phyloP scores from a whole-genome alignment of 2,329 filamentous ascomycete species.

The Tolypocladium capitatum region DNA sequence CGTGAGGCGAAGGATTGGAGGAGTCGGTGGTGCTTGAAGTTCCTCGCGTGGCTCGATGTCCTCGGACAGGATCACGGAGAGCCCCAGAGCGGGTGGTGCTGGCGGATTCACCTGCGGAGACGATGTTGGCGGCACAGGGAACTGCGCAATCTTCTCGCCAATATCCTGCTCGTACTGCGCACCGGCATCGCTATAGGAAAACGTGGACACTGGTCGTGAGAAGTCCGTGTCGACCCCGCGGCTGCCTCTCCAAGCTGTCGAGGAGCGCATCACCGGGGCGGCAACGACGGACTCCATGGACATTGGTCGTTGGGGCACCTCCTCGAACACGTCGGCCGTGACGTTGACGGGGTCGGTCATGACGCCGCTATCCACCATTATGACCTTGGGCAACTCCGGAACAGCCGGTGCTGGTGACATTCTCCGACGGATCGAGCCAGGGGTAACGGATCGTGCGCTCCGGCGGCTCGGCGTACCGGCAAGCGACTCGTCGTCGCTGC shows the following conservation, averaged over 20 bases:
- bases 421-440: constrained; percentile 30
- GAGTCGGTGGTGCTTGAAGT: constrained; percentile 14
- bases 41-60: constrained; percentile 30
- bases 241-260: constrained; percentile 12
- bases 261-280: constrained; percentile 10
- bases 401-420: constrained; percentile 33
- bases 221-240: constrained; percentile 12
- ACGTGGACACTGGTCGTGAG: constrained; percentile 30
- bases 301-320: constrained; percentile 16
- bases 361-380: constrained; percentile 47
- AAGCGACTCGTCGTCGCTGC: constrained; percentile 59
- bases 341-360: constrained; percentile 47
- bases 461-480: constrained; percentile 42
- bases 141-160: constrained; percentile 37
- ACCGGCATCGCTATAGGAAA: constrained; percentile 39
- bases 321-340: constrained; percentile 5
- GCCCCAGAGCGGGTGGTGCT: constrained; percentile 21
- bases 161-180: constrained; percentile 37
- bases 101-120: constrained; percentile 16
- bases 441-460: constrained; percentile 32
- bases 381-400: constrained; percentile 34
- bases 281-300: constrained; percentile 30
- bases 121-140: constrained; percentile 39
- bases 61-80: constrained; percentile 32
- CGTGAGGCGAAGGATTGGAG: constrained; percentile 17